Conservation (phyloP, 257 asterid species). For the Gardenia jasminoides region DNA sequence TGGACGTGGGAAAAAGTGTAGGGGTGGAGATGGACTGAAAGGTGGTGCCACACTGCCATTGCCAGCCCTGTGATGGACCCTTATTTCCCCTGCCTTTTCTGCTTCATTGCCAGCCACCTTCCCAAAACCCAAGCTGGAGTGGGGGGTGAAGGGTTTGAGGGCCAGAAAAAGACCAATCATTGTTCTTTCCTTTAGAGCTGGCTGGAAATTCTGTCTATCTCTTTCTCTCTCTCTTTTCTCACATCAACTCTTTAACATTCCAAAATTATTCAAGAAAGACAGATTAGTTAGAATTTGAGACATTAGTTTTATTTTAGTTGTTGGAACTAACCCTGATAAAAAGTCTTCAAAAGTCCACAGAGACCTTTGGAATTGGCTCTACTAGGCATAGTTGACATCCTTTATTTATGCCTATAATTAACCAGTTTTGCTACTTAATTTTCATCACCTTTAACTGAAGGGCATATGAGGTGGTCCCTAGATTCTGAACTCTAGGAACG, state of each 20-base stretch:
- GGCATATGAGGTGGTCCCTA: neutral
- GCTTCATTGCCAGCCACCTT: constrained; percentile 17
- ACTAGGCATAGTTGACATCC: constrained; percentile 13
- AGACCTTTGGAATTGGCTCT: neutral
- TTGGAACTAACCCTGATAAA: constrained; percentile 1
- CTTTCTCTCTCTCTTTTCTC: neutral
- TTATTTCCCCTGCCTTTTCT: constrained; percentile 19
- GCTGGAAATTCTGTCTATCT: constrained; percentile 17
- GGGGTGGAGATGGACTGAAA: neutral
- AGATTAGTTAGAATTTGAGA: constrained; percentile 10
- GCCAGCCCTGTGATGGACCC: constrained; percentile 22
- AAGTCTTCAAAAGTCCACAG: neutral
- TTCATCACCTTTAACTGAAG: neutral
- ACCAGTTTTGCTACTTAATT: neutral
- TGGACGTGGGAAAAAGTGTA: neutral
- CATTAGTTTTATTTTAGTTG: constrained; percentile 20
- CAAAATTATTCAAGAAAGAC: neutral
- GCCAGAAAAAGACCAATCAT: constrained; percentile 30
- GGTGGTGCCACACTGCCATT: constrained; percentile 19
- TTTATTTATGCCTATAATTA: too few relatives aligned
- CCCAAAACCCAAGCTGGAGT: constrained; percentile 24
- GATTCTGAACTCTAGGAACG: neutral
- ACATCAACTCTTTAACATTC: neutral
- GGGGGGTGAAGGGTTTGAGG: constrained; percentile 22
- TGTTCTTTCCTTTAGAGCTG: constrained; percentile 31